phyloP scores from a whole-genome alignment of 208 protist genomes.

The Herpetomonas samuelpessoai region DNA sequence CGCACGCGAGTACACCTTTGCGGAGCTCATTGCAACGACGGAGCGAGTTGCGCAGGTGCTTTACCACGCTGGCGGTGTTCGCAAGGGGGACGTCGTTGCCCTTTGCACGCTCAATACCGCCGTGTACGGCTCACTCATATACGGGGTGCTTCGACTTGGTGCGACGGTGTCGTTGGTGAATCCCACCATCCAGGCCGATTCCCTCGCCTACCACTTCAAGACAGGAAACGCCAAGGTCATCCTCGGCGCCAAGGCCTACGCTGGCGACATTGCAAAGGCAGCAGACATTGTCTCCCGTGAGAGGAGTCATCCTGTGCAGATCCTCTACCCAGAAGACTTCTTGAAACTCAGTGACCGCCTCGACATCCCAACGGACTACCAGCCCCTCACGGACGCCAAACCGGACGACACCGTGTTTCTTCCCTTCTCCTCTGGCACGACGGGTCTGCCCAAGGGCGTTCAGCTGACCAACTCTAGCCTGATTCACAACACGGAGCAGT shows the following conservation, averaged over 20 bases:
- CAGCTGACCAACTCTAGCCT: constrained; percentile 40
- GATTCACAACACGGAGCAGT: constrained; percentile 27
- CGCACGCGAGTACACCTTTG: constrained; percentile 17
- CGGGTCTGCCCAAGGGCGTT: constrained; percentile 49
- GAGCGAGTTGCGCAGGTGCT: constrained; percentile 28
- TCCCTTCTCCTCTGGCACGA: constrained; percentile 45
- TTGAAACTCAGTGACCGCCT: neutral
- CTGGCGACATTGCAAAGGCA: constrained; percentile 27
- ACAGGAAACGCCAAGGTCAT: constrained; percentile 25
- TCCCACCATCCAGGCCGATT: constrained; percentile 20
- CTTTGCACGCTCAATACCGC: constrained; percentile 34
- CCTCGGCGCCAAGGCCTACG: constrained; percentile 28
- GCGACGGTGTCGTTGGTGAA: constrained; percentile 32
- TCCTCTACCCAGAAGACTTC: constrained; percentile 38
- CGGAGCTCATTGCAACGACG: constrained; percentile 21
- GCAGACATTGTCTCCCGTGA: constrained; percentile 27
- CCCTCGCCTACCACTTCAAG: constrained; percentile 37
- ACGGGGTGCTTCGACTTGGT: constrained; percentile 36
- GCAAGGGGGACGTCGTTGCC: constrained; percentile 37
- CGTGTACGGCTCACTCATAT: constrained; percentile 24
- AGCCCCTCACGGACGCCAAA: constrained; percentile 12
- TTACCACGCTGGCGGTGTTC: constrained; percentile 31
- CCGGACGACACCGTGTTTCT: constrained; percentile 41
- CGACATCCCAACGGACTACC: constrained; percentile 30
- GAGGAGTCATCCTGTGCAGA: constrained; percentile 17